Conservation (phyloP, 2,329 filamentous ascomycete species). For the Penicillium hesseltinei region DNA sequence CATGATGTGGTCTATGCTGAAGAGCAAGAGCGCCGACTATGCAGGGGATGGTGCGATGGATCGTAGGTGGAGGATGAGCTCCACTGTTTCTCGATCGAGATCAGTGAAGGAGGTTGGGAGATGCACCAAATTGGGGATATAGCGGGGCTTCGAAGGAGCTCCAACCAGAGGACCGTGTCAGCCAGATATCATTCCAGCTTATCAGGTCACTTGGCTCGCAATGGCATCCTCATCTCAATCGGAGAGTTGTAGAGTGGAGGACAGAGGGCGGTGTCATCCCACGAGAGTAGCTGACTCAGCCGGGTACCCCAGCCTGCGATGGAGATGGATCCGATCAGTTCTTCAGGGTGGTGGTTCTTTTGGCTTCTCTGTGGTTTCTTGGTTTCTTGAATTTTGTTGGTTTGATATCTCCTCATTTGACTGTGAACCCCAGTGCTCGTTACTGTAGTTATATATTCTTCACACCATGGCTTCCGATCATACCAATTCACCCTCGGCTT, state of each 20-base stretch:
- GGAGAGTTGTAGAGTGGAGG: conserved; percentile 4
- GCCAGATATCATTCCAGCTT: conserved; percentile 11
- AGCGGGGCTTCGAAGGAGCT: conserved; percentile 43
- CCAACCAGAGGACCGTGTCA: conserved; percentile 41
- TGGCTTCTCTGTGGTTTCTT: background rate
- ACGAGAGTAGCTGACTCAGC: conserved; percentile 3
- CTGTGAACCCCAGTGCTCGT: background rate
- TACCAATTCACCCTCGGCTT: conserved; percentile 30
- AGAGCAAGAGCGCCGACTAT: conserved; percentile 14
- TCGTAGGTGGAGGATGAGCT: conserved; percentile 17
- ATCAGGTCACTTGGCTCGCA: conserved; percentile 42
- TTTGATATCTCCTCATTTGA: background rate
- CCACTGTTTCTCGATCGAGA: conserved; percentile 12
- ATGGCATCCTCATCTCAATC: conserved; percentile 21
- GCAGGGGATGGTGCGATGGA: conserved; percentile 14
- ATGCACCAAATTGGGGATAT: conserved; percentile 16
- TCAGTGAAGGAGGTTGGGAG: conserved; percentile 3
- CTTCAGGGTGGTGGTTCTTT: background rate
- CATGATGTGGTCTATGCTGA: conserved; percentile 31
- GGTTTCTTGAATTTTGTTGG: background rate
- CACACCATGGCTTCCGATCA: conserved; percentile 26
- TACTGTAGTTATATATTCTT: conserved; percentile 5
- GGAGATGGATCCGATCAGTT: conserved; percentile 3
- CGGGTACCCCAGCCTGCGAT: conserved; percentile 5
- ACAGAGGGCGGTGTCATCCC: conserved; percentile 5